These are phyloP conservation scores for Fusarium luffae DNA, from an alignment of 2,329 filamentous ascomycete species.

Conservation along the genomic window DNA sequence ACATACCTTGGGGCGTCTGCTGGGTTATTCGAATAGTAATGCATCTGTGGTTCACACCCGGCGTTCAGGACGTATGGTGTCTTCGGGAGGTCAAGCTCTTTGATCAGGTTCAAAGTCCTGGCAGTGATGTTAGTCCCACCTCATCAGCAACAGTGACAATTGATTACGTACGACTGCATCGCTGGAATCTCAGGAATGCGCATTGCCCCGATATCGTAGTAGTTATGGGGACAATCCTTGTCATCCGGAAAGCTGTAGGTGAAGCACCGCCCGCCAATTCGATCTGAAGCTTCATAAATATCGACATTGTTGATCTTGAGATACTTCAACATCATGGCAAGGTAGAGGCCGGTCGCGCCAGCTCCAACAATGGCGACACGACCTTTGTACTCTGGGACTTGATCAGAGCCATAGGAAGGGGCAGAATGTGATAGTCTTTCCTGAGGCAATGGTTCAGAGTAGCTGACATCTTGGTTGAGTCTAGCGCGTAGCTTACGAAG, in stretches of 20 bases:
- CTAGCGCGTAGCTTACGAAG: neutral
- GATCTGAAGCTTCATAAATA: slow-evolving; percentile 23
- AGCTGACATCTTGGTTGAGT: neutral
- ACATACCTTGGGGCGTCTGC: neutral
- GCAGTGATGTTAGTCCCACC: fast-evolving
- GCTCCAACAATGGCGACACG: slow-evolving; percentile 28
- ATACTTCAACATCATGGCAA: slow-evolving; percentile 32
- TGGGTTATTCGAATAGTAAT: slow-evolving; percentile 3
- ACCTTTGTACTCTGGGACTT: neutral
- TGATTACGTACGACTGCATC: slow-evolving; percentile 15
- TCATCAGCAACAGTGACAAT: fast-evolving
- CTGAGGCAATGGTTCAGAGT: neutral
- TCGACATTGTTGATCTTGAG: slow-evolving; percentile 22
- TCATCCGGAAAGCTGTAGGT: slow-evolving; percentile 14
- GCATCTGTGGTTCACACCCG: slow-evolving; percentile 1
- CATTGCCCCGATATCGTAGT: slow-evolving; percentile 34
- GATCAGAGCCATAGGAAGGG: neutral
- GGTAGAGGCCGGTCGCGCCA: slow-evolving; percentile 22
- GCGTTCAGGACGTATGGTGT: slow-evolving; percentile 1
- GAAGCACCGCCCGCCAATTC: slow-evolving; percentile 15
- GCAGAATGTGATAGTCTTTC: neutral
- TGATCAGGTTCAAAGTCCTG: slow-evolving; percentile 8
- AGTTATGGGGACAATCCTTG: slow-evolving; percentile 15
- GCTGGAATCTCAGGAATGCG: slow-evolving; percentile 27
- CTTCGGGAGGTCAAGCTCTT: neutral